Evolutionary conservation across 768 basidiomycete genomes (phyloP), one percentile per base, ranked within the genome.

Genomic region (Leucocoprinus birnbaumii): DNA sequence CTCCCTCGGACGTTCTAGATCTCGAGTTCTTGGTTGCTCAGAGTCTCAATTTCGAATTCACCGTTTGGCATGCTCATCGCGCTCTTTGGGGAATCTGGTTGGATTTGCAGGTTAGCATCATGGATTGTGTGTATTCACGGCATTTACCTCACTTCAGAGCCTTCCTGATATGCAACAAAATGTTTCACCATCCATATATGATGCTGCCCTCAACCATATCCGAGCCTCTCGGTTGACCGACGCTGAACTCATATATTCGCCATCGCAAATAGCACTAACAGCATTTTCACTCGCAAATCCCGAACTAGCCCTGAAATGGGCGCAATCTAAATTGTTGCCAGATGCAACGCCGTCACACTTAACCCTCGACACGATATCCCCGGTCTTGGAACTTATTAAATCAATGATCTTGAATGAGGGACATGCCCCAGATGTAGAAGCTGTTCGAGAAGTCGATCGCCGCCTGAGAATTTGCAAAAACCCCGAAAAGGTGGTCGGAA

Each of bases 11-110:
- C 63, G 89, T 99, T 14, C 83, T 98, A 55, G 89, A 94, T 55
- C 83, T 98, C 34, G 97, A 99, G 68, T 98, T 98, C 67, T 84
- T 97, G 34, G 89, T 99, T 4, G 91, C 95, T 0, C 97, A 98
- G 69, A 94, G 91, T 63, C 78, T 99, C 45, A 79, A 83, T 35
- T 99, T 99, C 59, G 95, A 99, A 67, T 97, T 98, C 65, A 85
- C 93, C 3, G 84, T 93, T 6, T 94, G 92, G 88, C 94, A 94
- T 68, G 82, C 91, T 19, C 91, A 95, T 64, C 73, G 92, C 44
- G 91, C 94, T 0, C 66, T 94, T 19, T 93, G 90, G 87, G 94
- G 94, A 3, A 78, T 95, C 18, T 88, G 85, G 80, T 78, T 97
- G 18, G 94, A 97, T 67, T 66, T 92, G 19, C 92, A 97, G 80